phyloP scores from a whole-genome alignment of 257 asterid genomes.

The Solanum rostratum region DNA sequence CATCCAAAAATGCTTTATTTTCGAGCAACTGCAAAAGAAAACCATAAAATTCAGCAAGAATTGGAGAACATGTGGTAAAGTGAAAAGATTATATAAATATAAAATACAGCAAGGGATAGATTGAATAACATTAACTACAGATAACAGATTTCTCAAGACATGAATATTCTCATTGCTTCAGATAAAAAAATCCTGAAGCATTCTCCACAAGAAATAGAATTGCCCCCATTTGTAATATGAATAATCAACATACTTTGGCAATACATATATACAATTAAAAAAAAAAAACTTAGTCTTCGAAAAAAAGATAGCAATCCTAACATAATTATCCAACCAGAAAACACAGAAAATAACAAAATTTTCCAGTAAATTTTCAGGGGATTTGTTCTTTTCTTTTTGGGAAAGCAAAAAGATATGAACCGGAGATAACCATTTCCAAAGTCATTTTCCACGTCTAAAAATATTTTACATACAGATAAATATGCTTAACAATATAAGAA shows the following conservation, averaged over 20 bases:
- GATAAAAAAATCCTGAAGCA: background rate
- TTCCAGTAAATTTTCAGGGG: background rate
- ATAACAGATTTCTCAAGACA: background rate
- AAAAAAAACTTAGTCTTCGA: background rate
- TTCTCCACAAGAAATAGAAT: background rate
- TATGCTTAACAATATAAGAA: background rate
- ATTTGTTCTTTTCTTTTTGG: background rate
- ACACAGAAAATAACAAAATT: background rate
- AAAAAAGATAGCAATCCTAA: background rate
- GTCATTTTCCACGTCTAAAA: background rate
- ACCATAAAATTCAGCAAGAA: background rate
- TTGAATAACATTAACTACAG: background rate
- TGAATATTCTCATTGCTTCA: background rate
- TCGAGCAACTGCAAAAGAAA: constrained; percentile 51
- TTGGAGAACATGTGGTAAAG: background rate
- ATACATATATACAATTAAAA: background rate
- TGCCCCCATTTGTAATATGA: background rate
- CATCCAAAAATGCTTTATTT: constrained; percentile 45
- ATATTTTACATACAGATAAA: background rate
- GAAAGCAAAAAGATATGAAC: background rate
- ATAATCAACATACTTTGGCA: background rate
- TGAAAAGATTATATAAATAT: background rate
- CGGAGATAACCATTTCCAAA: background rate
- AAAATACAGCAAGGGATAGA: background rate
- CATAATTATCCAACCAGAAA: background rate